Evolutionary conservation across 2,329 filamentous ascomycete genomes (phyloP), one percentile per base, ranked within the genome.

Genomic region (Periconia macrospinosa): DNA sequence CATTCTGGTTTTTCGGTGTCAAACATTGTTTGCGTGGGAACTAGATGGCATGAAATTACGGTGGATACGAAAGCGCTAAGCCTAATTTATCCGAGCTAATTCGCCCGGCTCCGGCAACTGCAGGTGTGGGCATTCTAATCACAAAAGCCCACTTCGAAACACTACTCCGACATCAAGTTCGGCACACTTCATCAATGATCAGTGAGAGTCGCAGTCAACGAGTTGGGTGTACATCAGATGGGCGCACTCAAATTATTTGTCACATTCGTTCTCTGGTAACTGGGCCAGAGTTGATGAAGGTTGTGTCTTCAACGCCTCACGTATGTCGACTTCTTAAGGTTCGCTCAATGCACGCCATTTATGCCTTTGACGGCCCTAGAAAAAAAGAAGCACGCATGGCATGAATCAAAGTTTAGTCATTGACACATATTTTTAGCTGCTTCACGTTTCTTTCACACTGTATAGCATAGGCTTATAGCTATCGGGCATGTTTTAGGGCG

Each of bases 401-500:
- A 14, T n/a, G 33, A 37, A 37, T 37, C 33, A 37, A 37, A 37
- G 33, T 37, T 37, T 37, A 10, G 33, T 27, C 23, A 27, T 8
- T 8, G 23, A 27, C 8, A 8, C 23, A 37, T 14, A 5, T 6
- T 37, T 37, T n/a, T 37, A 37, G 33, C 33, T 37, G 33, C 11
- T n/a, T 14, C 15, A n/a, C 11, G 33, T n/a, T 37, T 13, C 33
- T 37, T 37, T 37, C 11, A n/a, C 33, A n/a, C 11, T 13, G 11
- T 37, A 3, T 37, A 37, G 33, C 33, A n/a, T 37, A 13, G 33
- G 11, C 33, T 37, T 13, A 37, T 37, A 37, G 40, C 33, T 37
- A 37, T 14, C 3, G 33, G 11, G 33, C 52, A 50, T 27, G 47
- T 51, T 52, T 30, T 30, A 40, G 53, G 45, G 44, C 50, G 50